Percentiles rank a stretch among this genome's conserved stretches.
Conservation (phyloP, 1,284 basidiomycete species). For the Marasmius tenuissimus region DNA sequence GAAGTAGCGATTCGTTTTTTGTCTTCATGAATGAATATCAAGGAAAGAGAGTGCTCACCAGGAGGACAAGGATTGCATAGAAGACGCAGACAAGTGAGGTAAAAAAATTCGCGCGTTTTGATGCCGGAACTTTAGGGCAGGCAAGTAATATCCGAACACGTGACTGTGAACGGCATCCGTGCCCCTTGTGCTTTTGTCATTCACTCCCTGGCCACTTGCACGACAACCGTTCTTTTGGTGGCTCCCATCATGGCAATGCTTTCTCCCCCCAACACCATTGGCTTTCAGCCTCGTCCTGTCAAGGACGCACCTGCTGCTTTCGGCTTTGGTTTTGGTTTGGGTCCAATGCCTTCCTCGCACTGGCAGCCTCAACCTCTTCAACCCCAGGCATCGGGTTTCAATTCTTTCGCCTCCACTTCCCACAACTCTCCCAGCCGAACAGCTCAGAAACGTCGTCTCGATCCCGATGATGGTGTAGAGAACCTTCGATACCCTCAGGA, state of each 20-base stretch:
- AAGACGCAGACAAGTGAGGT: neutral
- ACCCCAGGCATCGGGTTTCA: conserved; percentile 48
- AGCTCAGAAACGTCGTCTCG: conserved; percentile 60
- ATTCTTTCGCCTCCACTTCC: conserved; percentile 46
- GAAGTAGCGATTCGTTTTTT: conserved; percentile 81
- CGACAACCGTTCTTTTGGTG: conserved; percentile 23
- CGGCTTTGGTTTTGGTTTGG: conserved; percentile 69
- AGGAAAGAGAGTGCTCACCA: conserved; percentile 20
- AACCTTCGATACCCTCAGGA: conserved; percentile 40
- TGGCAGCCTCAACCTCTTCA: conserved; percentile 29
- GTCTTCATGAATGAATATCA: conserved; percentile 51
- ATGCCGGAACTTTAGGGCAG: conserved; percentile 37
- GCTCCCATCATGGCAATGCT: conserved; percentile 65
- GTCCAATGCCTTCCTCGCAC: conserved; percentile 37
- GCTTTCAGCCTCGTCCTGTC: conserved; percentile 62
- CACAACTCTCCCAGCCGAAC: conserved; percentile 35
- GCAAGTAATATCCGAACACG: conserved; percentile 21
- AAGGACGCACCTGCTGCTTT: conserved; percentile 64
- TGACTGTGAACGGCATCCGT: conserved; percentile 13
- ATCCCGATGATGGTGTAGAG: conserved; percentile 53
- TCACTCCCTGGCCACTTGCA: conserved; percentile 7
- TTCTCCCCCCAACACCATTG: conserved; percentile 57
- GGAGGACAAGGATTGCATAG: too few relatives aligned
- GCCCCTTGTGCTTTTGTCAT: conserved; percentile 2
- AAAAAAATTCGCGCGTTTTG: conserved; percentile 24